Evolutionary conservation across 345 rosid genomes (phyloP).

Genomic region (Adansonia digitata): DNA sequence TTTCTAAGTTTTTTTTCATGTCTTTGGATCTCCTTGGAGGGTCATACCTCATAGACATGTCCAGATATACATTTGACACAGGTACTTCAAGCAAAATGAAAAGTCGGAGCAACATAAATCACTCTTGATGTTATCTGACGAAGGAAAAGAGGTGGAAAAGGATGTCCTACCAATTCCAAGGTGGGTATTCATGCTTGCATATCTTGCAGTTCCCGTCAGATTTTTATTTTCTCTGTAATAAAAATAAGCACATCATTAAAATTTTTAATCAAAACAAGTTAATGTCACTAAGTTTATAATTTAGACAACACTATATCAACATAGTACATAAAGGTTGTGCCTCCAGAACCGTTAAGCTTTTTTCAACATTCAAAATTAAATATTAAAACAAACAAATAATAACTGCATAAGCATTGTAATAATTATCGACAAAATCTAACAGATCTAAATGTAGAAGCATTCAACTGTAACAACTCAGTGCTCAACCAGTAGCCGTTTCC

Average conservation of each 20-base stretch:
- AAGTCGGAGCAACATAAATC: too few species aligned
- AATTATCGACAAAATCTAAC: background rate
- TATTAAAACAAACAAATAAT: background rate
- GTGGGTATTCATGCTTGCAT: constrained; percentile 99
- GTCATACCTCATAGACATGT: too few species aligned
- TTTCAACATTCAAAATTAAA: background rate
- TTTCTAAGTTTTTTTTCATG: too few species aligned
- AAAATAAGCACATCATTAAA: background rate
- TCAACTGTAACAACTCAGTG: background rate
- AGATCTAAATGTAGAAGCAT: background rate
- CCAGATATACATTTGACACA: too few species aligned
- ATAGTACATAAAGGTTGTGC: background rate
- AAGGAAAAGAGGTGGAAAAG: background rate
- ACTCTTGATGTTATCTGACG: constrained; percentile 2
- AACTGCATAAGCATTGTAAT: background rate
- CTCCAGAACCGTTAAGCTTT: background rate
- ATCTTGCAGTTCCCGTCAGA: constrained; percentile 97
- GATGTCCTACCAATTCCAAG: constrained; percentile 77
- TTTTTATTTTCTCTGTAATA: constrained; percentile 83
- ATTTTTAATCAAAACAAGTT: background rate
- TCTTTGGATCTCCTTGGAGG: too few species aligned
- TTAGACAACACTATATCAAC: background rate
- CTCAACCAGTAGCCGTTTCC: background rate
- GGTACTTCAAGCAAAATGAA: too few species aligned
- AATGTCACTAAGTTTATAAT: constrained; percentile 2